Conservation (phyloP, 1,284 basidiomycete genomes). For the Cryptococcus hybrid region DNA sequence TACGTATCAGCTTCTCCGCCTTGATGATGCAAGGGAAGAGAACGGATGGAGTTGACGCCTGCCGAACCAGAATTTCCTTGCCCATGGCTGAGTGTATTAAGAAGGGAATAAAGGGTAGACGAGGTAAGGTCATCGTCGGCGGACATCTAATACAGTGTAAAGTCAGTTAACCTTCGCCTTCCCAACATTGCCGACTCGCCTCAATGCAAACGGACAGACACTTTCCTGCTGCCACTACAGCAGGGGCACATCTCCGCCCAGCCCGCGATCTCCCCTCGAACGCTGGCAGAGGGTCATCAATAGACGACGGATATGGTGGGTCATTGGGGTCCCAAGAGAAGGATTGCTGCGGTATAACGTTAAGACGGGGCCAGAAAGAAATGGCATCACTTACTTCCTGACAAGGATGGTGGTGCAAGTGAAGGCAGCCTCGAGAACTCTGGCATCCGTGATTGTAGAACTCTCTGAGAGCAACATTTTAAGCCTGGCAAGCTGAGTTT, state of each 20-base stretch:
- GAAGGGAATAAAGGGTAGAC: slow-evolving; percentile 92
- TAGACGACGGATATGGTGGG: slow-evolving; percentile 78
- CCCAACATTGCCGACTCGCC: slow-evolving; percentile 50
- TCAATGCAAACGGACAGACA: slow-evolving; percentile 87
- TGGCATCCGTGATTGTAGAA: slow-evolving; percentile 72
- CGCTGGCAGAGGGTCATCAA: slow-evolving; percentile 79
- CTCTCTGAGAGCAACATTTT: slow-evolving; percentile 75
- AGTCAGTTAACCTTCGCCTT: neutral
- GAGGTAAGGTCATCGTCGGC: slow-evolving; percentile 87
- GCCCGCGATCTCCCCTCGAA: slow-evolving; percentile 75
- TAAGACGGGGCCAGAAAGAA: neutral
- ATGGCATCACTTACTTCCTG: slow-evolving; percentile 60
- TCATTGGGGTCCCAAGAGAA: slow-evolving; percentile 71
- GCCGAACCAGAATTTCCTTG: slow-evolving; percentile 56
- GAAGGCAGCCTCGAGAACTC: slow-evolving; percentile 43
- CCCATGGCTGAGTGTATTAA: slow-evolving; percentile 86
- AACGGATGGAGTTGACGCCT: slow-evolving; percentile 26
- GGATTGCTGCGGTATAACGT: slow-evolving; percentile 56
- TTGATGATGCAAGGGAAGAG: slow-evolving; percentile 13
- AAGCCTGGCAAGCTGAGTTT: slow-evolving; percentile 67
- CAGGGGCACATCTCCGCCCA: slow-evolving; percentile 54
- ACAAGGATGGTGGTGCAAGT: slow-evolving; percentile 55
- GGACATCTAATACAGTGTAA: slow-evolving; percentile 58
- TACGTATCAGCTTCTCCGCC: slow-evolving; percentile 6
- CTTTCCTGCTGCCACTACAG: slow-evolving; percentile 78